Evolutionary conservation across 1,139 yeast species (phyloP), one percentile per base, ranked within the genome.

Genomic region (Trichomonascaceae sp.): DNA sequence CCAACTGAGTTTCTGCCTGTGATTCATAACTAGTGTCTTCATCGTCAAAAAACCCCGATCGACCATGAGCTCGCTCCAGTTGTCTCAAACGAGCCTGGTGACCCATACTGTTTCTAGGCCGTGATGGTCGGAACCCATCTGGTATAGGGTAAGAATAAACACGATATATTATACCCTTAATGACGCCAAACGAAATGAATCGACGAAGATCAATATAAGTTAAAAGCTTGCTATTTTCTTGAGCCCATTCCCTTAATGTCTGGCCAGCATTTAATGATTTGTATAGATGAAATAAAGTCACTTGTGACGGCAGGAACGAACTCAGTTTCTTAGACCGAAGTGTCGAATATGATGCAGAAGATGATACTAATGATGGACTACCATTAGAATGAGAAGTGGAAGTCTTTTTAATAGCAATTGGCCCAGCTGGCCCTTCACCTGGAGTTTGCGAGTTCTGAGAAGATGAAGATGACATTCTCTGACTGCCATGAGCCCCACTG

Each of bases 181-280:
- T 74, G 2, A 89, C 78, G 0, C 99, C 99, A 74, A 91, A 95
- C 30, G 90, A 83, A 15, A 93, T 75, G 63, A 95, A 88, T 51
- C 96, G 73, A 57, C 98, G 75, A 1, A 93, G 75, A 68, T 95
- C 99, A 45, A 95, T 81, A 61, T 82, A 80, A 30, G 73, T 71
- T 32, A 95, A 71, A 8, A 74, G 70, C 49, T 80, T 78, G 44
- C 76, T 77, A 65, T 95, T 86, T 58, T 82, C 78, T 43, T 70
- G 76, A 66, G 82, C 87, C 98, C 99, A 95, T 45, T 86, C 90
- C 60, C 83, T 81, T 4, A 95, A 76, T 0, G 88, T 79, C 53
- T 80, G 82, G 1, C 96, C 95, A 60, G 87, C 96, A 58, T 84
- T 85, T 54, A 95, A 74, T 1, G 91, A 82, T 47, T 90, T 70